Percentiles rank a stretch among this genome's conserved stretches.
phyloP scores from a whole-genome alignment of 768 basidiomycete species.

The Suillus americanus region DNA sequence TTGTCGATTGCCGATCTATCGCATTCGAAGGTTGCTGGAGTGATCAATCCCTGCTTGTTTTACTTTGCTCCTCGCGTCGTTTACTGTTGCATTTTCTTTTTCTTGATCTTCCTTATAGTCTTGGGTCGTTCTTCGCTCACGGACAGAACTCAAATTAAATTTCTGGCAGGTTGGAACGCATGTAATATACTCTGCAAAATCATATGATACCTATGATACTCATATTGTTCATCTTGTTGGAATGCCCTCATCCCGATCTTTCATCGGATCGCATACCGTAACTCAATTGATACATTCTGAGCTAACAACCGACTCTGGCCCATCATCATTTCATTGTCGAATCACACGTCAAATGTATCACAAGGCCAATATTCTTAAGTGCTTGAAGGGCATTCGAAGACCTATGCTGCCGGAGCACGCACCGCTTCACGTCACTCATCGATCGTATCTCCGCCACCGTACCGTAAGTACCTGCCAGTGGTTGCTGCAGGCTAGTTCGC shows the following conservation, averaged over 20 bases:
- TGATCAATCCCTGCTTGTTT: not conserved
- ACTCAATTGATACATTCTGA: not conserved
- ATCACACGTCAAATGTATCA: no score
- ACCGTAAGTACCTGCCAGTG: not conserved
- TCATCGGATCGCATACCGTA: conserved; percentile 1
- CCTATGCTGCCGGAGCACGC: no score
- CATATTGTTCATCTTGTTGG: conserved; percentile 19
- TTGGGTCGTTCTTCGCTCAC: conserved; percentile 14
- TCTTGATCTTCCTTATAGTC: conserved; percentile 26
- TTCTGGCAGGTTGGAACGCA: conserved; percentile 31
- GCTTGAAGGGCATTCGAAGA: no score
- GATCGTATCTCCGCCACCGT: conserved; percentile 3
- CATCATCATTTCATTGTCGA: no score
- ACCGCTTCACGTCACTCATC: not conserved
- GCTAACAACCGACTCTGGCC: no score
- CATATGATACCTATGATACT: conserved; percentile 28
- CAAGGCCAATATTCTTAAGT: no score
- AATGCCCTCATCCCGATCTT: conserved; percentile 1
- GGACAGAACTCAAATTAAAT: conserved; percentile 28
- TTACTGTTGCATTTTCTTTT: conserved; percentile 29
- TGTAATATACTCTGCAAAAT: conserved; percentile 29
- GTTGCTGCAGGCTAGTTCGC: not conserved
- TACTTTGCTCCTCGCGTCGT: conserved; percentile 3
- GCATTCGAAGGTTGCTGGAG: not conserved
- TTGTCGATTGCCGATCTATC: conserved; percentile 3